Percentiles rank a stretch among this genome's conserved stretches.
Evolutionary conservation across 106 monocot genomes (phyloP).

Genomic region (Allium sativum): DNA sequence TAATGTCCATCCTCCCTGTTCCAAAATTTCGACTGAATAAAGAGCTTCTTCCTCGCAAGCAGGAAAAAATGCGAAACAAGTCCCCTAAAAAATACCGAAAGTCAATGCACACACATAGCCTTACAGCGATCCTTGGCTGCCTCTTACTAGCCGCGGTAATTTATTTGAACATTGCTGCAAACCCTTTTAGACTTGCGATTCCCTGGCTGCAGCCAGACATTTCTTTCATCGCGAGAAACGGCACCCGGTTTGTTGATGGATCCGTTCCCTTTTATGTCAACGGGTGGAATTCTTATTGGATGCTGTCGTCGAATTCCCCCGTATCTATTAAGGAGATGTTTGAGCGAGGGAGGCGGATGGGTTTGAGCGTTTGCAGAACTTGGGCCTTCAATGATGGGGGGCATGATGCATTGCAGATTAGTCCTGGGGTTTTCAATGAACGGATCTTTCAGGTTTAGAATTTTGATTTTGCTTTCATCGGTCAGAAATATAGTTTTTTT

Average conservation of each 20-base stretch:
- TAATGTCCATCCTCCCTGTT: too few species aligned
- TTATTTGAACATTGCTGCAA: slow-evolving; percentile 37
- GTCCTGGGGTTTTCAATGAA: slow-evolving; percentile 61
- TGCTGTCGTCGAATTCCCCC: slow-evolving; percentile 29
- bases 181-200: slow-evolving; percentile 9
- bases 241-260: slow-evolving; percentile 40
- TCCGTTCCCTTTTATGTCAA: slow-evolving; percentile 36
- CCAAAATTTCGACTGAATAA: too few species aligned
- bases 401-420: slow-evolving; percentile 53
- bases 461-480: neutral
- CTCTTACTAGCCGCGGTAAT: slow-evolving; percentile 35
- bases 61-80: too few species aligned
- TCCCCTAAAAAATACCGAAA: too few species aligned
- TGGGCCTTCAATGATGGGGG: slow-evolving; percentile 92
- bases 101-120: neutral
- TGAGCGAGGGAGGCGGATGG: slow-evolving; percentile 41
- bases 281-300: slow-evolving; percentile 97
- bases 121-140: slow-evolving; percentile 32
- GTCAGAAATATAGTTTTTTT: neutral
- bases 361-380: slow-evolving; percentile 69
- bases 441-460: slow-evolving; percentile 46
- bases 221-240: slow-evolving; percentile 41
- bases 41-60: too few species aligned
- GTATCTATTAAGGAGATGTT: slow-evolving; percentile 51
- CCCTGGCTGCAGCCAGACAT: slow-evolving; percentile 64